Percentiles rank a stretch among this genome's conserved stretches.
phyloP scores from a whole-genome alignment of 805 yeast species.

The Pichia eremophila region DNA sequence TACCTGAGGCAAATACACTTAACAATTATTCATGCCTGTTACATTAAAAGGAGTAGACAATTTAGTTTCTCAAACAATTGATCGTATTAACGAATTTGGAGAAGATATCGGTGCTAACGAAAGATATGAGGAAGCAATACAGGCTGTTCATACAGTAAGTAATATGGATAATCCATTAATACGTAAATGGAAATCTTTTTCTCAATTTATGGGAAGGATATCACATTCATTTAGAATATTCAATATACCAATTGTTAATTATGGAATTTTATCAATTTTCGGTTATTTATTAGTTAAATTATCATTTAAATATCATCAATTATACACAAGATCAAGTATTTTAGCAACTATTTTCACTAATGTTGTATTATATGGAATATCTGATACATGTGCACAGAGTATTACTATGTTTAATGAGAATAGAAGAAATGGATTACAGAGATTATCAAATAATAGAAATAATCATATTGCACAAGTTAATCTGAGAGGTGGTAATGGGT shows the following conservation, averaged over 20 bases:
- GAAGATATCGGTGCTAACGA: neutral
- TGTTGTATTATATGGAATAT: slow-evolving; percentile 74
- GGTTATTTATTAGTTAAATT: slow-evolving; percentile 41
- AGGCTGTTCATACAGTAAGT: neutral
- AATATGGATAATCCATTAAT: neutral
- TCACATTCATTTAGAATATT: slow-evolving; percentile 21
- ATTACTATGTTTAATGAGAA: slow-evolving; percentile 26
- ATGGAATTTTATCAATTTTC: slow-evolving; percentile 40
- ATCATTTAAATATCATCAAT: slow-evolving; percentile 46
- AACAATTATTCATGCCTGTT: neutral
- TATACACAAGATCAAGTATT: slow-evolving; percentile 57
- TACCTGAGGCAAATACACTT: no score
- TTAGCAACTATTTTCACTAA: slow-evolving; percentile 78
- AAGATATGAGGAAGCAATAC: neutral
- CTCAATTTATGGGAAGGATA: slow-evolving; percentile 5
- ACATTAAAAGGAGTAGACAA: neutral
- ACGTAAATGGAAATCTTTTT: neutral
- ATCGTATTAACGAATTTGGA: neutral
- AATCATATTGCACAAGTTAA: neutral
- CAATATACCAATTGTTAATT: slow-evolving; percentile 49
- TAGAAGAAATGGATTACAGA: no score
- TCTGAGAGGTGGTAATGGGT: neutral
- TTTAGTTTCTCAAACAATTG: neutral
- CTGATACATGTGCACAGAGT: slow-evolving; percentile 84
- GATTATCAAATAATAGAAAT: neutral